Evolutionary conservation across 2,329 filamentous ascomycete species (phyloP).

Genomic region (Cladosporium sp.): DNA sequence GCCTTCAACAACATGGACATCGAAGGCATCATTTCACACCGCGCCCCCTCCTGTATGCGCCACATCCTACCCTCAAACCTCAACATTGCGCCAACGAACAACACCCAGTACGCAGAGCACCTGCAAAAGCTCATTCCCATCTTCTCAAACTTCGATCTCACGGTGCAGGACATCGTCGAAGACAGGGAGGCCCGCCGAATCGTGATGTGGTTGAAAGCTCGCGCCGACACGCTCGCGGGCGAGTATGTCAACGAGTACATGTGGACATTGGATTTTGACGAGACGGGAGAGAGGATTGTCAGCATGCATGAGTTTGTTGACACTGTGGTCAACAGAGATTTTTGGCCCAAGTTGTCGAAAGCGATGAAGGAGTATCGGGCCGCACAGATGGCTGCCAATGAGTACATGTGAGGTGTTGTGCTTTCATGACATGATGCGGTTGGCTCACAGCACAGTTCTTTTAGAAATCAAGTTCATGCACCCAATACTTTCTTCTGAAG

Average conservation of each 20-base stretch:
- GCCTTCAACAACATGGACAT: conserved; percentile 32
- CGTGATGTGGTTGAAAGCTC: conserved; percentile 31
- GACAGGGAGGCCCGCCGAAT: conserved; percentile 25
- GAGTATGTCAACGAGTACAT: conserved; percentile 21
- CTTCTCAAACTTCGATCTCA: conserved; percentile 31
- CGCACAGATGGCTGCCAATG: not conserved
- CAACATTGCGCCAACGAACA: conserved; percentile 15
- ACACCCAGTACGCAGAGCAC: conserved; percentile 19
- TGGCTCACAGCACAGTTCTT: no score
- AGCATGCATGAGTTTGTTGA: conserved; percentile 20
- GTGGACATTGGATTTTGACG: conserved; percentile 21
- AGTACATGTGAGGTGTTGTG: no score
- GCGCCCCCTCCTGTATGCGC: conserved; percentile 26
- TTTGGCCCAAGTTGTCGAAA: conserved; percentile 19
- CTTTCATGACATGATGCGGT: no score
- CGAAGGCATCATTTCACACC: conserved; percentile 25
- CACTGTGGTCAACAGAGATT: conserved; percentile 18
- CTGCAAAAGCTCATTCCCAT: conserved; percentile 25
- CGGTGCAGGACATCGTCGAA: conserved; percentile 31
- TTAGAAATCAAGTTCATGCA: no score
- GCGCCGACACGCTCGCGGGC: conserved; percentile 27
- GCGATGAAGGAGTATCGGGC: conserved; percentile 14
- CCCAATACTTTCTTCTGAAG: no score
- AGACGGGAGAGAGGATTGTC: conserved; percentile 16
- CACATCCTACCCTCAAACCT: conserved; percentile 27